Conservation (phyloP, 75 land plant species). For the Adiantum capillusveneris region DNA sequence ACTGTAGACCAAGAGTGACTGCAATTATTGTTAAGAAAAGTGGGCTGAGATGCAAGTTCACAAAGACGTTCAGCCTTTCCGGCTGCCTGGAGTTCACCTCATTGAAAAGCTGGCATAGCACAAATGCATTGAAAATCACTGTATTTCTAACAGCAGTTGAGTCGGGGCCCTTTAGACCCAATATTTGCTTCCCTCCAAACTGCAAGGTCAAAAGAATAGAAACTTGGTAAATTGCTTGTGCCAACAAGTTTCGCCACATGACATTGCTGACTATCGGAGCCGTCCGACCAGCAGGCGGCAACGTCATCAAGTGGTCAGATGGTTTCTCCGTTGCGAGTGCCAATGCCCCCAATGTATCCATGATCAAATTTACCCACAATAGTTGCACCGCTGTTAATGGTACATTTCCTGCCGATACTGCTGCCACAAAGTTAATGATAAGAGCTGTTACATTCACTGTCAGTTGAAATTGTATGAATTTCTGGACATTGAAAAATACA, state of each 20-base stretch:
- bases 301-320: constrained; percentile 62
- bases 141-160: constrained; percentile 23
- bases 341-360: constrained; percentile 89
- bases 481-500: constrained; percentile 46
- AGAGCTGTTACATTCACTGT: no score
- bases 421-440: constrained; percentile 39
- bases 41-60: constrained; percentile 26
- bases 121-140: constrained; percentile 54
- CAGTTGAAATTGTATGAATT: constrained; percentile 58
- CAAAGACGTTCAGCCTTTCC: constrained; percentile 45
- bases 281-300: constrained; percentile 52
- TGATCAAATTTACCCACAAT: no score
- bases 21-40: constrained; percentile 38
- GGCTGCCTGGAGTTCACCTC: constrained; percentile 47
- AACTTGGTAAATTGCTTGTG: constrained; percentile 46
- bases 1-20: background rate
- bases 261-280: constrained; percentile 17
- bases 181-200: constrained; percentile 31
- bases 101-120: constrained; percentile 56
- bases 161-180: constrained; percentile 7
- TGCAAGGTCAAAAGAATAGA: constrained; percentile 35
- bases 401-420: constrained; percentile 39
- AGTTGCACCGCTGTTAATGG: no score
- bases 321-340: constrained; percentile 90
- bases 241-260: constrained; percentile 18